Evolutionary conservation across 495 filamentous ascomycete species (phyloP).

Genomic region (Patellaria atrata): DNA sequence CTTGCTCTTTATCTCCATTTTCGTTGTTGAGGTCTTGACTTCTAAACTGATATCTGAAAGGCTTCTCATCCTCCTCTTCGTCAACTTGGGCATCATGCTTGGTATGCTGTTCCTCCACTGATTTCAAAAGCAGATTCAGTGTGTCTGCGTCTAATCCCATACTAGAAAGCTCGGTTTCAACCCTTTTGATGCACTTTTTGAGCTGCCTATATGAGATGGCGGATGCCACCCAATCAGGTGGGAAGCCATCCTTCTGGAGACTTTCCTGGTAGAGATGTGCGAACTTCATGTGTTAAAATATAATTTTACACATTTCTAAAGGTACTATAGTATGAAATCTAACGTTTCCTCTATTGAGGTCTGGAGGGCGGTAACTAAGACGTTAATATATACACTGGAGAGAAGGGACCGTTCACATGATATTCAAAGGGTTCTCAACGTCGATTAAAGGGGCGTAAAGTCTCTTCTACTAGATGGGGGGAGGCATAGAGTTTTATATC

Average conservation of each 20-base stretch:
- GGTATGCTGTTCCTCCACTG: conserved; percentile 16
- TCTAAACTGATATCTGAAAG: conserved; percentile 19
- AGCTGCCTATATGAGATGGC: conserved; percentile 60
- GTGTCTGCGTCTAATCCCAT: conserved; percentile 48
- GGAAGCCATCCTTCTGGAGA: conserved; percentile 40
- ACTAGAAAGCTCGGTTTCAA: conserved; percentile 42
- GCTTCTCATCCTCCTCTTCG: conserved; percentile 7
- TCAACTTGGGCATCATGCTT: conserved; percentile 2
- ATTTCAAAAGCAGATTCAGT: conserved; percentile 35
- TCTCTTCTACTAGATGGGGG: no score
- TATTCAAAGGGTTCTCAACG: no score
- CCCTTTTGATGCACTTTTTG: conserved; percentile 61
- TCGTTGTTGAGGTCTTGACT: not conserved
- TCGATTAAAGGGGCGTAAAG: no score
- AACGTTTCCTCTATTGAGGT: not conserved
- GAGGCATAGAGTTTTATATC: no score
- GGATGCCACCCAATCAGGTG: conserved; percentile 50
- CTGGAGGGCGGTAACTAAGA: no score
- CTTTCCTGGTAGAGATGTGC: conserved; percentile 49
- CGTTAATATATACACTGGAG: no score
- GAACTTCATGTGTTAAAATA: conserved; percentile 47
- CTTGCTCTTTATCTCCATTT: conserved; percentile 1
- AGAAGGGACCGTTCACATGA: no score
- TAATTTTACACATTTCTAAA: not conserved
- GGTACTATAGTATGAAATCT: not conserved